Evolutionary conservation across 441 rosid genomes (phyloP).

Genomic region (Populus tomentosa): DNA sequence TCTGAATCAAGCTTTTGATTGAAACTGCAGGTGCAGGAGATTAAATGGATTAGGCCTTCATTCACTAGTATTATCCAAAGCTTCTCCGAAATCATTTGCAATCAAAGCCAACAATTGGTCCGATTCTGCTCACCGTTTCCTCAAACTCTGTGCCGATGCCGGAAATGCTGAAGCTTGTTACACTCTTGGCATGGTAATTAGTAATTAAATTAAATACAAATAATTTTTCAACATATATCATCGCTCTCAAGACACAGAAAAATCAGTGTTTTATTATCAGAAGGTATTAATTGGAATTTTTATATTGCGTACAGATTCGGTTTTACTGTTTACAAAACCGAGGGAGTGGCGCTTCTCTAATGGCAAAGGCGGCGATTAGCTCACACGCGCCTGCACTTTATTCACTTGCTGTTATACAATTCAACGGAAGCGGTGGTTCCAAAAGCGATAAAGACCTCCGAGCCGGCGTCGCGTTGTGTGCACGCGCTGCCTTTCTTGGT

Average conservation of each 20-base stretch:
- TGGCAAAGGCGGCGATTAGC: slow-evolving; percentile 91
- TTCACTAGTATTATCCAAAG: slow-evolving; percentile 53
- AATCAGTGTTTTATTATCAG: not conserved
- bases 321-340: slow-evolving; percentile 84
- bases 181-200: slow-evolving; percentile 83
- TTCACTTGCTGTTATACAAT: slow-evolving; percentile 81
- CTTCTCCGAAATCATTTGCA: slow-evolving; percentile 54
- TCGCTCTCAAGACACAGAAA: not conserved
- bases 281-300: not conserved
- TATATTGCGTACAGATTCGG: slow-evolving; percentile 54
- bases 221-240: not conserved
- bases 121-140: slow-evolving; percentile 68
- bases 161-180: slow-evolving; percentile 85
- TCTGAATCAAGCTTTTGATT: not conserved
- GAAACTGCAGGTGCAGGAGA: slow-evolving; percentile 72
- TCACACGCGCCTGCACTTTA: slow-evolving; percentile 83
- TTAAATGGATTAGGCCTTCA: slow-evolving; percentile 49
- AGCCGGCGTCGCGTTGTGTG: slow-evolving; percentile 91
- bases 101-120: slow-evolving; percentile 67
- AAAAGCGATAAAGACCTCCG: slow-evolving; percentile 78
- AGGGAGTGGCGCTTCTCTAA: slow-evolving; percentile 86
- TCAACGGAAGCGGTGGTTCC: slow-evolving; percentile 94
- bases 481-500: slow-evolving; percentile 82
- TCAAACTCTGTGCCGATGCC: slow-evolving; percentile 72
- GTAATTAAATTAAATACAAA: not conserved